These are phyloP conservation scores for Hemisphaericaspora subhashii DNA, from an alignment of 1,139 yeast species.

Conservation along the genomic window DNA sequence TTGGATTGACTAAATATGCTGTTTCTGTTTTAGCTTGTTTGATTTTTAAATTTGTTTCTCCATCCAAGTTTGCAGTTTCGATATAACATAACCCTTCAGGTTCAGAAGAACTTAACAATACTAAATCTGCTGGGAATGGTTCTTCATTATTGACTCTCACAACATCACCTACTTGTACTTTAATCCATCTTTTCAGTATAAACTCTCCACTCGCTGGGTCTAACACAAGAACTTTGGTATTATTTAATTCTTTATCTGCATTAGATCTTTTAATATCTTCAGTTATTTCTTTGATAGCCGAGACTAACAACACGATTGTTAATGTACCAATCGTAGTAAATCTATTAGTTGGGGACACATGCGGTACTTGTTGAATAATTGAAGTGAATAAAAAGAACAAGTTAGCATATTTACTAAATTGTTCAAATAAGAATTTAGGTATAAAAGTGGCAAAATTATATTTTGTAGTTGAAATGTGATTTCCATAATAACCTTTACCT, in stretches of 20 bases:
- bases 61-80: conserved; percentile 96
- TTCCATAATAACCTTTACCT: conserved; percentile 64
- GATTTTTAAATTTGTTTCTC: conserved; percentile 94
- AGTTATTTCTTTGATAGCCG: conserved; percentile 86
- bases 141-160: conserved; percentile 84
- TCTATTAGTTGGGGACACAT: conserved; percentile 93
- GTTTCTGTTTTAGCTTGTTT: conserved; percentile 87
- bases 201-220: conserved; percentile 63
- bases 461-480: conserved; percentile 95
- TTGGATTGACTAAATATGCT: conserved; percentile 66
- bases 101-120: conserved; percentile 85
- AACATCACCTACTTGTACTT: conserved; percentile 88
- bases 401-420: conserved; percentile 95
- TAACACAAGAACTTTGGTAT: conserved; percentile 71
- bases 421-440: conserved; percentile 94
- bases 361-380: conserved; percentile 93
- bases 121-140: conserved; percentile 90
- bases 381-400: conserved; percentile 92
- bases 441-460: conserved; percentile 90
- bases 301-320: conserved; percentile 77
- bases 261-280: conserved; percentile 88
- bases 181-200: conserved; percentile 74
- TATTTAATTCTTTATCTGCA: conserved; percentile 88
- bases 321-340: conserved; percentile 94
- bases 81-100: conserved; percentile 98